phyloP scores from a whole-genome alignment of 805 yeast species.

The Debaryomyces tyrocola region DNA sequence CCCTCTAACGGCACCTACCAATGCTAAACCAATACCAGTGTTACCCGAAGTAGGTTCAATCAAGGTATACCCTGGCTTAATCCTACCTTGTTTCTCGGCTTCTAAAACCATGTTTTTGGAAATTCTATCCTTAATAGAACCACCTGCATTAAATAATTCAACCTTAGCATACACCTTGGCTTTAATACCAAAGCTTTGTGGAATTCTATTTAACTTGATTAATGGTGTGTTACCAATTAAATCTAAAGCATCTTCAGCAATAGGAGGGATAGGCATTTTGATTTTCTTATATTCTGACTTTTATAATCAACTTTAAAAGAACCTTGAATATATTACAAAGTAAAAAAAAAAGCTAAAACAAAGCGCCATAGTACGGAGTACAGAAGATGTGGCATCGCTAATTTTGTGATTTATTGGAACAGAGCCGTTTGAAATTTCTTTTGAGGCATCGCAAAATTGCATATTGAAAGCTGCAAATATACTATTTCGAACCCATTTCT shows the following conservation, averaged over 20 bases:
- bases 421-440: neutral
- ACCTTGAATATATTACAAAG: too few relatives aligned
- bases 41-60: slow-evolving; percentile 92
- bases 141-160: slow-evolving; percentile 86
- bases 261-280: slow-evolving; percentile 30
- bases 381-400: neutral
- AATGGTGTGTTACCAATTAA: slow-evolving; percentile 86
- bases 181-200: slow-evolving; percentile 72
- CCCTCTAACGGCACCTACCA: slow-evolving; percentile 84
- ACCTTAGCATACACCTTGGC: slow-evolving; percentile 73
- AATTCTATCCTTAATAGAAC: slow-evolving; percentile 86
- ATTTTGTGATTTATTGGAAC: neutral
- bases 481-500: too few relatives aligned
- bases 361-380: neutral
- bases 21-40: slow-evolving; percentile 88
- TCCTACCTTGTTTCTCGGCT: slow-evolving; percentile 74
- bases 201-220: slow-evolving; percentile 71
- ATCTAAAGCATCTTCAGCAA: slow-evolving; percentile 60
- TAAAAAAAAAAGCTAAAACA: too few relatives aligned
- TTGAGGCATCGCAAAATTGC: too few relatives aligned
- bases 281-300: neutral
- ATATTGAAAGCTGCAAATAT: too few relatives aligned
- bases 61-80: slow-evolving; percentile 81
- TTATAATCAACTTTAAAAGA: neutral
- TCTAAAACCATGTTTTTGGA: slow-evolving; percentile 85